Evolutionary conservation across 1,139 yeast species (phyloP), one percentile per base, ranked within the genome.

Genomic region (Hyphopichia pseudoburtonii): DNA sequence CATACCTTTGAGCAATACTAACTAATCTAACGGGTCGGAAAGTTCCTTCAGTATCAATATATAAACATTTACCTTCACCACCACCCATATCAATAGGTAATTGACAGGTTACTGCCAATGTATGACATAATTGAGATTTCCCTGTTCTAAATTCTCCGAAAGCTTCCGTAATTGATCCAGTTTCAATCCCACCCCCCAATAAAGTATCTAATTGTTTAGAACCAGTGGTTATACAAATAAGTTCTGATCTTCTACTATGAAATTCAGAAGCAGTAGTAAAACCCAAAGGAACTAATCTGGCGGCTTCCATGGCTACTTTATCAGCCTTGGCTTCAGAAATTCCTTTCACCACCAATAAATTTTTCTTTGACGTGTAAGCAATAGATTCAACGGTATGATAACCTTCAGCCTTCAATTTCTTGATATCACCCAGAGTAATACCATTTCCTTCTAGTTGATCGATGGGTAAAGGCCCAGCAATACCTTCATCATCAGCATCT

Each of bases 131-230:
- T 66, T 92, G 99, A 5, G 97, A 88, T 60, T 92, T 92, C 34
- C 99, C 99, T 1, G 98, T 92, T 64, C 98, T 80, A 60, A 90
- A 94, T 63, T 92, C 98, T 30, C 99, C 99, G 68, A 88, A 92
- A 8, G 90, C 79, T 62, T 92, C 99, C 1, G 99, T 92, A 48
- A 94, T 86, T 1, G 96, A 85, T 2, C 99, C 99, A 0, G 99
- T 92, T 62, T 92, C 99, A 36, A 92, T 77, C 22, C 99, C 99
- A 35, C 99, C 99, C 9, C 97, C 97, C 24, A 94, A 69, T 38
- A 94, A 70, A 1, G 97, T 89, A 58, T 92, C 98, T 39, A 92
- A 71, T 54, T 89, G 95, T 55, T 89, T 88, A 5, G 97, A 89
- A 1, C 99, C 98, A 0, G 98, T 90, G 3, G 97, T 88, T 41